Evolutionary conservation across 257 asterid species (phyloP).

Genomic region (Penstemon davidsonii): DNA sequence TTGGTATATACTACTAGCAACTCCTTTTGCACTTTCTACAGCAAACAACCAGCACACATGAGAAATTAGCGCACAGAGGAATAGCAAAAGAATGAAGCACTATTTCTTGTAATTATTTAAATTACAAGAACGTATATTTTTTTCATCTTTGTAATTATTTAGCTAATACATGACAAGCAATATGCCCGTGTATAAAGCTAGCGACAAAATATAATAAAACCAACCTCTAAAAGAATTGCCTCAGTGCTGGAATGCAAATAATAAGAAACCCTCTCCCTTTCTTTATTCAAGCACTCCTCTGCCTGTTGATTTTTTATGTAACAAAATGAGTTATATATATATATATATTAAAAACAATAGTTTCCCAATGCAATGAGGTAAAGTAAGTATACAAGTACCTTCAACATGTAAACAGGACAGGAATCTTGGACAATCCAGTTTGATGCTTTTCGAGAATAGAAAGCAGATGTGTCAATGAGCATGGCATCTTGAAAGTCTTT

Average conservation of each 20-base stretch:
- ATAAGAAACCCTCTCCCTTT: conserved; percentile 53
- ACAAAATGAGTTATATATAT: conserved; percentile 14
- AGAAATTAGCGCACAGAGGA: neutral
- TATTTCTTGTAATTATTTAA: neutral
- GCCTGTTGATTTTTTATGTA: conserved; percentile 34
- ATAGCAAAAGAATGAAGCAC: too few relatives aligned
- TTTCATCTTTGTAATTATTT: too few relatives aligned
- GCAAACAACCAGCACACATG: conserved; percentile 5
- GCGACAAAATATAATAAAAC: conserved; percentile 9
- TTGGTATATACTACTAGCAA: conserved; percentile 39
- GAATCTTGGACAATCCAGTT: conserved; percentile 58
- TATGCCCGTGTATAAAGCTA: too few relatives aligned
- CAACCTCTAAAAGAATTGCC: conserved; percentile 51
- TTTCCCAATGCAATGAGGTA: neutral
- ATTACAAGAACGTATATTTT: too few relatives aligned
- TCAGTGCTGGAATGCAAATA: conserved; percentile 55
- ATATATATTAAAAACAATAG: neutral
- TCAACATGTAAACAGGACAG: conserved; percentile 62
- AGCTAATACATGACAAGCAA: too few relatives aligned
- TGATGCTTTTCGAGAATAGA: conserved; percentile 63
- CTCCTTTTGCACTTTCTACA: conserved; percentile 44
- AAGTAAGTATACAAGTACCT: conserved; percentile 33
- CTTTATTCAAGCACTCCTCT: conserved; percentile 58
- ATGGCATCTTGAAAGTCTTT: conserved; percentile 47
- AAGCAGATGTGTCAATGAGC: conserved; percentile 47